Evolutionary conservation across 2,329 filamentous ascomycete species (phyloP).

Genomic region (Cladobotryum protrusum): DNA sequence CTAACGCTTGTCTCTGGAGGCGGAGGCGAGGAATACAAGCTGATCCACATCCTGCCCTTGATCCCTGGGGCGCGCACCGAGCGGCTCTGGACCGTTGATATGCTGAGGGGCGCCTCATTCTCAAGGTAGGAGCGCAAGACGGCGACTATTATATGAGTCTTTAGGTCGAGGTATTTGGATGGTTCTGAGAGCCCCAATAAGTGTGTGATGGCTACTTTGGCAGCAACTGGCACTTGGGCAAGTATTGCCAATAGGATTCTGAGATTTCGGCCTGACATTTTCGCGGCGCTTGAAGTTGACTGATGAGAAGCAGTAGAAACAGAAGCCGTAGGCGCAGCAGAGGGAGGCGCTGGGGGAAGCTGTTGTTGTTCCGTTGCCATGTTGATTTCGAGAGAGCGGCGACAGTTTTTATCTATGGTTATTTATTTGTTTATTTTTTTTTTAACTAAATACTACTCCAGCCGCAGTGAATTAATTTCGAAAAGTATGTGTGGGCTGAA

Average conservation of each 20-base stretch:
- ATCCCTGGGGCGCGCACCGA: conserved; percentile 58
- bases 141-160: conserved; percentile 65
- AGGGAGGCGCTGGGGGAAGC: background rate
- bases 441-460: no score
- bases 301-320: background rate
- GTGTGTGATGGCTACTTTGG: conserved; percentile 58
- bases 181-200: conserved; percentile 62
- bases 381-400: background rate
- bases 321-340: background rate
- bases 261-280: conserved; percentile 5
- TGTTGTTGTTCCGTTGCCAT: background rate
- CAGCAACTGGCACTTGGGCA: conserved; percentile 54
- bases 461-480: no score
- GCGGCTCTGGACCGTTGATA: conserved; percentile 59
- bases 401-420: no score
- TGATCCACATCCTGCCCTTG: conserved; percentile 78
- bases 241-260: conserved; percentile 30
- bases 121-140: conserved; percentile 62
- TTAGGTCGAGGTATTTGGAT: conserved; percentile 70
- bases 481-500: no score
- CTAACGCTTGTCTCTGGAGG: conserved; percentile 52
- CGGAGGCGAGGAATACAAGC: conserved; percentile 57
- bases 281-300: background rate
- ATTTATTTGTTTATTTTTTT: no score
- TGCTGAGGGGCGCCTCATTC: conserved; percentile 38